Conservation (phyloP, 169 alveolate species). For the Babesia divergens region DNA sequence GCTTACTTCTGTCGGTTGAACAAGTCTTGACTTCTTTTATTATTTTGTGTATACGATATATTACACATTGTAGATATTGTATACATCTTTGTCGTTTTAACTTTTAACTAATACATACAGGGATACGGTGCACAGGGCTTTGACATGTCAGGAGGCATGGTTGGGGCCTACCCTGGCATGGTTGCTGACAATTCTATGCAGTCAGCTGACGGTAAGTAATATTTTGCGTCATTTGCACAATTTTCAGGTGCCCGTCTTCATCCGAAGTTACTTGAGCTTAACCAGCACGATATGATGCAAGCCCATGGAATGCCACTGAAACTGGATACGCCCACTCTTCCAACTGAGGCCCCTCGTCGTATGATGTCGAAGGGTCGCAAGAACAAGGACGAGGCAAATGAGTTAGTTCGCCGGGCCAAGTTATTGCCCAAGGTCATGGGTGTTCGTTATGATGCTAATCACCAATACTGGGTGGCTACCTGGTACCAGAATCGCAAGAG, state of each 20-base stretch:
- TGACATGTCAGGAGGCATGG: constrained; percentile 48
- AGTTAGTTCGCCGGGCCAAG: constrained; percentile 68
- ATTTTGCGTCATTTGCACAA: neutral
- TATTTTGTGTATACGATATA: neutral
- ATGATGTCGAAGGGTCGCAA: constrained; percentile 56
- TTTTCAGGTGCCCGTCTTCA: constrained; percentile 16
- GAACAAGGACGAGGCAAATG: constrained; percentile 66
- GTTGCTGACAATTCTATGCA: constrained; percentile 15
- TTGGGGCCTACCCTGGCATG: constrained; percentile 30
- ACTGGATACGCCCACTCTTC: constrained; percentile 16
- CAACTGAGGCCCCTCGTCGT: constrained; percentile 52
- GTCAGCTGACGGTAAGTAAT: constrained; percentile 7
- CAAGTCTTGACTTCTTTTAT: no score
- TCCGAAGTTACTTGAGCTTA: constrained; percentile 27
- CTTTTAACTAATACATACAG: neutral
- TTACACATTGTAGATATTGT: neutral
- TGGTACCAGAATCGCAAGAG: constrained; percentile 77
- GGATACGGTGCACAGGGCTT: constrained; percentile 21
- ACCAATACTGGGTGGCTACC: constrained; percentile 77
- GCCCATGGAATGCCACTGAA: constrained; percentile 25
- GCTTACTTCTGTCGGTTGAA: no score
- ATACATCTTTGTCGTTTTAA: neutral
- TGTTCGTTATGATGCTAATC: constrained; percentile 77
- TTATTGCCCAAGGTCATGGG: constrained; percentile 75
- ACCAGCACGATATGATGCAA: constrained; percentile 48